phyloP scores from a whole-genome alignment of 805 yeast species.

The Soucietia sequanensis region DNA sequence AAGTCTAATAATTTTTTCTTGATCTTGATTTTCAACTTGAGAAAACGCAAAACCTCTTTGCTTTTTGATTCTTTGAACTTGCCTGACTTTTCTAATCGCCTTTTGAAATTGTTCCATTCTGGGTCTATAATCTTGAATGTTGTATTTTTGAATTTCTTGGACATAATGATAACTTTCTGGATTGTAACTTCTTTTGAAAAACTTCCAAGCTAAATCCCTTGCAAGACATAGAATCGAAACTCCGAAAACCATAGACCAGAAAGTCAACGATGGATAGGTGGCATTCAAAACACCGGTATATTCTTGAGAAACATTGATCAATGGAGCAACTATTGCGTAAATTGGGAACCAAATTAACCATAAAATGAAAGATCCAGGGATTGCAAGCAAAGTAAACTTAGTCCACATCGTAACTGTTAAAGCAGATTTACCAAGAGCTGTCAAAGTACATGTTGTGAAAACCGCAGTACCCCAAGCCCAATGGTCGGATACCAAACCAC shows the following conservation, averaged over 20 bases:
- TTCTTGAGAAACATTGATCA: constrained; percentile 76
- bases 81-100: constrained; percentile 95
- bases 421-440: constrained; percentile 94
- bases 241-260: constrained; percentile 80
- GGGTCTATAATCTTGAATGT: constrained; percentile 92
- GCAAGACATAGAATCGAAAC: constrained; percentile 75
- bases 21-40: constrained; percentile 87
- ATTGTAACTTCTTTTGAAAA: constrained; percentile 83
- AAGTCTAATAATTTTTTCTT: constrained; percentile 85
- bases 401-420: constrained; percentile 93
- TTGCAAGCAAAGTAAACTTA: constrained; percentile 84
- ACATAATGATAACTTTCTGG: constrained; percentile 95
- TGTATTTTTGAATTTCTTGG: constrained; percentile 94
- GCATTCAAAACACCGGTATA: constrained; percentile 76
- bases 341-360: constrained; percentile 89
- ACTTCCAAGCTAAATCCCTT: constrained; percentile 93
- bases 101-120: constrained; percentile 95
- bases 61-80: constrained; percentile 95
- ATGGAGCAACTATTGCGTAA: constrained; percentile 83
- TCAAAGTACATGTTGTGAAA: constrained; percentile 81
- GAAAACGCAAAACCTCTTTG: constrained; percentile 99
- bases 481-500: constrained; percentile 76
- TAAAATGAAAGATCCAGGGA: constrained; percentile 86
- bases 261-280: constrained; percentile 72
- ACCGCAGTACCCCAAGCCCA: constrained; percentile 96